A percentile compares a stretch with the other conserved stretches of the same genome.
Evolutionary conservation across 257 asterid genomes (phyloP).

Genomic region (Ballota nigra): DNA sequence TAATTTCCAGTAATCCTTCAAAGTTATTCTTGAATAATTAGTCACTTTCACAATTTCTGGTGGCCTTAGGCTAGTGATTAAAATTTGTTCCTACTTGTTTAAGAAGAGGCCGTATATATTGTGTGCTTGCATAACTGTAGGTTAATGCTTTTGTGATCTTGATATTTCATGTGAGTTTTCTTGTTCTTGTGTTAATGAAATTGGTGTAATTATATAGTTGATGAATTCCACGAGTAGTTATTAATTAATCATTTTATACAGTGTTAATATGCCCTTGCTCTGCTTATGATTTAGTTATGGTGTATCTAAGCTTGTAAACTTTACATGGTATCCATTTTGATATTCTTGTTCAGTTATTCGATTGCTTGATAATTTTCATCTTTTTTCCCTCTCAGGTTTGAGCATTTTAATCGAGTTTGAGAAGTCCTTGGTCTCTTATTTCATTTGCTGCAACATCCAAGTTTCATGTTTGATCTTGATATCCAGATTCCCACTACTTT

Average conservation of each 20-base stretch:
- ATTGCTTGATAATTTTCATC: not conserved
- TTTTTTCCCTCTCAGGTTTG: constrained; percentile 33
- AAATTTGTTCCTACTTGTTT: not conserved
- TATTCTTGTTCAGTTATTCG: not conserved
- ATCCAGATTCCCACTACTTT: constrained; percentile 53
- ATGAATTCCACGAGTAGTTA: not conserved
- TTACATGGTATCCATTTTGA: not conserved
- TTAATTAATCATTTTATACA: not conserved
- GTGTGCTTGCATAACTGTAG: not conserved
- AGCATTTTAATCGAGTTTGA: constrained; percentile 27
- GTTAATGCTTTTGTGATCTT: not conserved
- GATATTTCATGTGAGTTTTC: too few relatives aligned
- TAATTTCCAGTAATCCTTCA: not conserved
- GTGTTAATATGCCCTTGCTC: not conserved
- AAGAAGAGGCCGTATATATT: not conserved
- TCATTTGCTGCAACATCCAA: constrained; percentile 32
- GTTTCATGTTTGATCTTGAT: constrained; percentile 68
- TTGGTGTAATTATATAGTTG: not conserved
- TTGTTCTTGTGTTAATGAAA: too few relatives aligned
- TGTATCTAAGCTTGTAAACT: not conserved
- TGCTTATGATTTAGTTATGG: not conserved
- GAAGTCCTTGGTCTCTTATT: constrained; percentile 20
- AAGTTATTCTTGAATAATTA: not conserved
- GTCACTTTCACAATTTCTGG: too few relatives aligned
- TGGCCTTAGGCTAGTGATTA: too few relatives aligned